phyloP scores from a whole-genome alignment of 768 basidiomycete species.

The Termitomyces sp. region DNA sequence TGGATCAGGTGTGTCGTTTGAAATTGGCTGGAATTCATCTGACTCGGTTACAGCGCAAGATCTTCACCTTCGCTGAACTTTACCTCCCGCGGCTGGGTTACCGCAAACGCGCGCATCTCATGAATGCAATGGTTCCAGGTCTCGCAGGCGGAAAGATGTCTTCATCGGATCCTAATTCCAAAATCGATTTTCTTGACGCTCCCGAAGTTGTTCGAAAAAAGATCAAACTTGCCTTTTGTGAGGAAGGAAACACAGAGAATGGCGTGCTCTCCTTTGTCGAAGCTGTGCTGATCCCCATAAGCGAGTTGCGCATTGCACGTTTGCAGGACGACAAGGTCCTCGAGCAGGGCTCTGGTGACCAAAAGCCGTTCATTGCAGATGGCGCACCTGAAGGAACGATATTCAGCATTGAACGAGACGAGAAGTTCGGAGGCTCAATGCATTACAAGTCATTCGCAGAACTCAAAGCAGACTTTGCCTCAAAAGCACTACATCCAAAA shows the following conservation, averaged over 20 bases:
- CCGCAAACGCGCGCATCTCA: slow-evolving; percentile 90
- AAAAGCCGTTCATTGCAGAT: slow-evolving; percentile 55
- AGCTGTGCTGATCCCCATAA: slow-evolving; percentile 86
- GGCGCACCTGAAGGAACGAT: slow-evolving; percentile 79
- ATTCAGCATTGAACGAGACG: slow-evolving; percentile 72
- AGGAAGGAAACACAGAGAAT: slow-evolving; percentile 89
- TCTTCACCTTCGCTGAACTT: slow-evolving; percentile 96
- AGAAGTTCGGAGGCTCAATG: slow-evolving; percentile 74
- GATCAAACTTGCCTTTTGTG: slow-evolving; percentile 89
- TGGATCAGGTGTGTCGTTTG: slow-evolving; percentile 73
- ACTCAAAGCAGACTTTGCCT: slow-evolving; percentile 69
- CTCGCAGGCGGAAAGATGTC: slow-evolving; percentile 97
- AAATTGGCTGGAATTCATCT: neutral
- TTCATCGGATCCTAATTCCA: slow-evolving; percentile 93
- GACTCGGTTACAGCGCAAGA: slow-evolving; percentile 66
- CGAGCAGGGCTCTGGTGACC: slow-evolving; percentile 43
- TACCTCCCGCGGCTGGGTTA: slow-evolving; percentile 94
- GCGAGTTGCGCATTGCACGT: slow-evolving; percentile 64
- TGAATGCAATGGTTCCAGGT: slow-evolving; percentile 98
- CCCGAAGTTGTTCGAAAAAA: slow-evolving; percentile 83
- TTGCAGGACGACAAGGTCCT: slow-evolving; percentile 43
- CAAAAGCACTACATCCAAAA: slow-evolving; percentile 77
- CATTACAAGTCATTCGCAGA: slow-evolving; percentile 68
- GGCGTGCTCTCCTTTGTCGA: slow-evolving; percentile 82
- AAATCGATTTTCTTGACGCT: slow-evolving; percentile 94